Conservation (phyloP, 2,329 filamentous ascomycete species). For the Tolypocladium tropicale region DNA sequence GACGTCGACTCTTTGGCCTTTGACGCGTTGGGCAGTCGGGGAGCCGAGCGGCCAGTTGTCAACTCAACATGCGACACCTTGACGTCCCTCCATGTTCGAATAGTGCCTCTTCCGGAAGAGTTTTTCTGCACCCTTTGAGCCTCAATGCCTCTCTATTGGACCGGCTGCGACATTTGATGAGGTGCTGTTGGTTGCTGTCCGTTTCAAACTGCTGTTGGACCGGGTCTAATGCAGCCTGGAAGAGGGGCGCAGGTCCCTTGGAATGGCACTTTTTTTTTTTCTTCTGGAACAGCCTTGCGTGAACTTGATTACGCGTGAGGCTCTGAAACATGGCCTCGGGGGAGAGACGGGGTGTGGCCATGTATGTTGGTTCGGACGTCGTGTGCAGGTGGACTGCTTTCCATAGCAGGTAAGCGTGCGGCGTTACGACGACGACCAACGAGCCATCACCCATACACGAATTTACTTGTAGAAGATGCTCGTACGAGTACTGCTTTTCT, state of each 20-base stretch:
- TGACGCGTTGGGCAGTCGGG: not conserved
- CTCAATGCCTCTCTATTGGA: not conserved
- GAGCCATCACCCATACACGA: no score
- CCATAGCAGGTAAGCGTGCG: no score
- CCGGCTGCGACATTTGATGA: not conserved
- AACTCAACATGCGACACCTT: not conserved
- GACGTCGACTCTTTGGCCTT: no score
- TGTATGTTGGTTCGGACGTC: not conserved
- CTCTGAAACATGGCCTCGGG: no score
- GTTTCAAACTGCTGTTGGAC: not conserved
- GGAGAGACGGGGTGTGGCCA: not conserved
- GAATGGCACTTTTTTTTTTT: not conserved
- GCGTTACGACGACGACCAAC: no score
- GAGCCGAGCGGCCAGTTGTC: not conserved
- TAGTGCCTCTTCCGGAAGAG: fast-evolving
- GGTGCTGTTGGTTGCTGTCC: not conserved
- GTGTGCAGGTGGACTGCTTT: no score
- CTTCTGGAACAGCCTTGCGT: not conserved
- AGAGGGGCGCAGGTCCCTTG: not conserved
- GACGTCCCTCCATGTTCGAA: no score
- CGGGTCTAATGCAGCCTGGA: not conserved
- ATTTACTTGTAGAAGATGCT: no score
- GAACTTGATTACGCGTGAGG: no score
- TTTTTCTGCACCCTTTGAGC: not conserved
- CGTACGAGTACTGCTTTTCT: no score